These are phyloP conservation scores for Anethum foeniculum DNA, from an alignment of 140 eudicot genomes.

Conservation along the genomic window DNA sequence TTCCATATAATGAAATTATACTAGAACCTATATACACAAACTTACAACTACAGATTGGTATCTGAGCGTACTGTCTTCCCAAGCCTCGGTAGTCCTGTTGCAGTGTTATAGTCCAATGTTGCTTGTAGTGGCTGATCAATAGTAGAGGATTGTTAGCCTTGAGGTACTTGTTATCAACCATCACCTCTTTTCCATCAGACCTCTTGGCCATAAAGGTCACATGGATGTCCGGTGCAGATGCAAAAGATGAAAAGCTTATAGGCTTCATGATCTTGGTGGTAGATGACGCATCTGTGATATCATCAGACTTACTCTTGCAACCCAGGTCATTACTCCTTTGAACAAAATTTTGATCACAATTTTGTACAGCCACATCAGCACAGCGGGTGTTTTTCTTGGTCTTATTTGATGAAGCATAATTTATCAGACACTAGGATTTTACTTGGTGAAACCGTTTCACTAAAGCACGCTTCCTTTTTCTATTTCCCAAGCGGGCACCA, in stretches of 20 bases:
- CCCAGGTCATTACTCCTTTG: conserved; percentile 18
- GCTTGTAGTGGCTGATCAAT: no score
- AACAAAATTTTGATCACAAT: background rate
- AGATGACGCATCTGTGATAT: conserved; percentile 31
- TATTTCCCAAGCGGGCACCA: conserved; percentile 19
- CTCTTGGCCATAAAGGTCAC: conserved; percentile 68
- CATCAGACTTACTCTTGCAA: conserved; percentile 23
- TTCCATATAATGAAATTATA: no score
- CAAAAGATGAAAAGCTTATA: conserved; percentile 45
- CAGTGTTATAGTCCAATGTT: no score
- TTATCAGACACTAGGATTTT: conserved; percentile 7
- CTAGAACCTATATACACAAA: no score
- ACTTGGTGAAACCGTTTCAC: conserved; percentile 63
- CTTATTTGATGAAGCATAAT: conserved; percentile 16
- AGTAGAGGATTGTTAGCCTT: no score
- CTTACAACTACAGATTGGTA: no score
- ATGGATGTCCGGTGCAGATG: conserved; percentile 38
- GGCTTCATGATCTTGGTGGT: conserved; percentile 69
- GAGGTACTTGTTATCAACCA: no score
- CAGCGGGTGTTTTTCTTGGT: conserved; percentile 6
- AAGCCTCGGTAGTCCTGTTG: no score
- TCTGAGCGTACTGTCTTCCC: no score
- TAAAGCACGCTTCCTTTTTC: conserved; percentile 64
- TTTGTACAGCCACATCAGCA: conserved; percentile 12
- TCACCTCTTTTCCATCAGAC: no score